Evolutionary conservation across 345 rosid species (phyloP), one percentile per base, ranked within the genome.

Genomic region (Pugionium cornutum): DNA sequence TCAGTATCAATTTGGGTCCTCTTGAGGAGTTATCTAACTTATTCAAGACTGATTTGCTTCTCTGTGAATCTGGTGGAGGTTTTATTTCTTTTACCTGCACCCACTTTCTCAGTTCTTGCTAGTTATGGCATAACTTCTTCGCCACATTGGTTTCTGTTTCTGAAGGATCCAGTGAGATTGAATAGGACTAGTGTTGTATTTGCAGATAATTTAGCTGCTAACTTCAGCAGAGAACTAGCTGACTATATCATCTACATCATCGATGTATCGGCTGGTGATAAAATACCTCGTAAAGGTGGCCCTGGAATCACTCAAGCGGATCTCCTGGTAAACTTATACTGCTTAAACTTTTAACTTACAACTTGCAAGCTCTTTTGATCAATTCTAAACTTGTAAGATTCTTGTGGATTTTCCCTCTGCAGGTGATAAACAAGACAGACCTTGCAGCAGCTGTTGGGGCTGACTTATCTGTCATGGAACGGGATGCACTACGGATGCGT

Each of bases 11-110:
- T 72, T 81, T 94, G 40, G 99, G 99, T 61, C 99, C 96, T 56
- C 96, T 90, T 2, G 99, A 94, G 80, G 99, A 94, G 81, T 89
- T 90, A 26, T 85, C 95, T 8, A 86, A 84, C 77, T 68, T 90
- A 66, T 94, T 80, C 80, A 94, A 83, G 62, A 77, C 99, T 57
- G 97, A 90, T 75, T 47, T 94, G 57, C 89, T 94, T 69, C 97
- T 94, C 48, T 94, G 97, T 64, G 95, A 94, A 86, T 90, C 97
- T 18, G 97, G 99, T 32, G 99, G 97, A 84, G 99, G 96, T 83
- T 18, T 52, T 11, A 9, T 27, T 36, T 39, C 53, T 51, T 3
- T 42, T 9, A 9, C 40, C n/a, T 9, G 35, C 7, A 0, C 28
- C 18, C 18, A 18, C 18, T 18, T 28, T 46, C 42, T 54, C n/a